phyloP scores from a whole-genome alignment of 495 filamentous ascomycete genomes.

The Penicillium robsamsonii region DNA sequence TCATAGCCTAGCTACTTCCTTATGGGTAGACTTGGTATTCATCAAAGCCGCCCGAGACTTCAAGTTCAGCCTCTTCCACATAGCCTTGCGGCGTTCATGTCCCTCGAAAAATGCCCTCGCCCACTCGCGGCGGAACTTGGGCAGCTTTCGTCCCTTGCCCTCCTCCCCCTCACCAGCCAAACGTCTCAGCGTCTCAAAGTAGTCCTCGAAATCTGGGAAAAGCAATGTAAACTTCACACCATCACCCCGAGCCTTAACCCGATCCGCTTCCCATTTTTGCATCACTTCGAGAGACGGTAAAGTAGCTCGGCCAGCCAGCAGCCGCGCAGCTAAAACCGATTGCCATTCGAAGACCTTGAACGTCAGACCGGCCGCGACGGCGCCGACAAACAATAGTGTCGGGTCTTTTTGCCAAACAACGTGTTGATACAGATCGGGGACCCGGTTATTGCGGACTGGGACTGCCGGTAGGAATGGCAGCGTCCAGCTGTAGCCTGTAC shows the following conservation, averaged over 20 bases:
- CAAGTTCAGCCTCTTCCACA: neutral
- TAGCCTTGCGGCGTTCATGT: neutral
- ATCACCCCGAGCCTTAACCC: slow-evolving; percentile 37
- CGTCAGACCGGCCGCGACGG: slow-evolving; percentile 36
- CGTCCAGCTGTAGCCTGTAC: slow-evolving; percentile 34
- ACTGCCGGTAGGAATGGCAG: slow-evolving; percentile 14
- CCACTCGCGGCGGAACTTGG: neutral
- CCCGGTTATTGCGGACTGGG: slow-evolving; percentile 9
- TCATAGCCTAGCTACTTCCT: neutral
- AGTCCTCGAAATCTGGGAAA: slow-evolving; percentile 44
- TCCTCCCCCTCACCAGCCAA: neutral
- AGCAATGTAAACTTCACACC: slow-evolving; percentile 37
- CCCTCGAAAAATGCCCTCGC: neutral
- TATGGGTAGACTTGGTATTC: neutral
- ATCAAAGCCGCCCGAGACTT: neutral
- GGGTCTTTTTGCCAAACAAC: slow-evolving; percentile 16
- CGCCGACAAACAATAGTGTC: slow-evolving; percentile 17
- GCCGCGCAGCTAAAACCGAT: slow-evolving; percentile 42
- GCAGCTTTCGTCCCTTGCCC: neutral
- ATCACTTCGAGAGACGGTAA: slow-evolving; percentile 34
- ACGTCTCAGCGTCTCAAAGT: slow-evolving; percentile 33
- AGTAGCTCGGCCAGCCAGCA: slow-evolving; percentile 38
- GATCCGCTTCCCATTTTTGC: slow-evolving; percentile 40
- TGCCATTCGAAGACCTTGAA: slow-evolving; percentile 50
- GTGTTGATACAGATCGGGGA: slow-evolving; percentile 19